These are phyloP conservation scores for Lithocarpus polystachyus DNA, from an alignment of 306 rosid genomes.

Conservation along the genomic window DNA sequence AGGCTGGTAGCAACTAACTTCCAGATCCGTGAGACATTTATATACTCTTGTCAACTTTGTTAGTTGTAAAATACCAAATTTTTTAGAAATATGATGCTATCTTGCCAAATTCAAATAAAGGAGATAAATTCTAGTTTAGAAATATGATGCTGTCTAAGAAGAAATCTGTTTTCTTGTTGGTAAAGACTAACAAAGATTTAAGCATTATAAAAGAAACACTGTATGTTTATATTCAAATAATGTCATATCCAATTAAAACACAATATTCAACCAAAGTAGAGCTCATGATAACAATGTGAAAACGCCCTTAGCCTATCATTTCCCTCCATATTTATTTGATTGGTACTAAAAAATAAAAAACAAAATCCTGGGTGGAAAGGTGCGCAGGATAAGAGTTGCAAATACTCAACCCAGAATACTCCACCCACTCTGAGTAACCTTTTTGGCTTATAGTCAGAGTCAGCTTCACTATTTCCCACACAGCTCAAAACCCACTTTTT, in stretches of 20 bases:
- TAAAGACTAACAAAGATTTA: too few species aligned
- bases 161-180: too few species aligned
- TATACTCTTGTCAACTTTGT: too few species aligned
- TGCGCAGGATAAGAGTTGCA: constrained; percentile 35
- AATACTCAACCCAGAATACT: constrained; percentile 4
- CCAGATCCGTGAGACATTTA: too few species aligned
- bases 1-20: too few species aligned
- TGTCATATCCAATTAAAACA: neutral
- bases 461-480: constrained; percentile 51
- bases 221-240: too few species aligned
- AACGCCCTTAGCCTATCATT: neutral
- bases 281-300: neutral
- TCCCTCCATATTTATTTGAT: neutral
- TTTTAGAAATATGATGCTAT: too few species aligned
- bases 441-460: constrained; percentile 38
- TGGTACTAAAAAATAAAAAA: neutral
- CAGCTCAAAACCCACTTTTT: constrained; percentile 6
- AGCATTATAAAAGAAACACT: too few species aligned
- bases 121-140: too few species aligned
- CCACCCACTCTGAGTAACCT: constrained; percentile 26
- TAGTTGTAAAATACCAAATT: too few species aligned
- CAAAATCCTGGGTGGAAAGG: neutral
- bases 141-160: too few species aligned
- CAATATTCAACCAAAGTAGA: neutral
- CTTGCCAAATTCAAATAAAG: too few species aligned